phyloP scores from a whole-genome alignment of 2,329 filamentous ascomycete genomes.

The Metarhizium brunneum region DNA sequence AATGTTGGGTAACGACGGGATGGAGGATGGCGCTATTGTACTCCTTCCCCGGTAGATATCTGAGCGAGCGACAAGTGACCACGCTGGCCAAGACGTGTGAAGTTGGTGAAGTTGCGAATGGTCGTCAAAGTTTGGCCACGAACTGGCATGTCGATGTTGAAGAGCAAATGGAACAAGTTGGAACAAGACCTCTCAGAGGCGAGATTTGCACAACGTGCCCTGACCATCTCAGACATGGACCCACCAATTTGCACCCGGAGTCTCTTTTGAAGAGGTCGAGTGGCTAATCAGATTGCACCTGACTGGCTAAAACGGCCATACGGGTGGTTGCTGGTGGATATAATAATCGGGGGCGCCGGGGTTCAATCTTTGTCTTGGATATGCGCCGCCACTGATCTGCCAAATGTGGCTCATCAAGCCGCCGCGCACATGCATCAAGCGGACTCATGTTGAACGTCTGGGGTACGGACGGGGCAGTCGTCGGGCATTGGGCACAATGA shows the following conservation, averaged over 20 bases:
- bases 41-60: not conserved
- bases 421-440: too few relatives aligned
- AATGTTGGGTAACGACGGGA: not conserved
- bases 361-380: too few relatives aligned
- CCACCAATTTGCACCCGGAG: not conserved
- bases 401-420: too few relatives aligned
- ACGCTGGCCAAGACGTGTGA: not conserved
- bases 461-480: too few relatives aligned
- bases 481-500: too few relatives aligned
- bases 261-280: not conserved
- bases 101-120: not conserved
- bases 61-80: not conserved
- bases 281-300: too few relatives aligned
- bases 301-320: too few relatives aligned
- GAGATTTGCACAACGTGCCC: not conserved
- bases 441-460: too few relatives aligned
- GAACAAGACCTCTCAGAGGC: slow-evolving; percentile 4
- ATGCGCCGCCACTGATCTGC: too few relatives aligned
- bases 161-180: slow-evolving; percentile 2
- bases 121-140: not conserved
- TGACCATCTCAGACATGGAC: not conserved
- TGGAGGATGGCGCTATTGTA: not conserved
- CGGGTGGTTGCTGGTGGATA: too few relatives aligned
- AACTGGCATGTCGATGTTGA: slow-evolving; percentile 4
- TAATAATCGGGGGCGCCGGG: too few relatives aligned